Evolutionary conservation across 495 filamentous ascomycete species (phyloP).

Genomic region (Aspergillus wentii): DNA sequence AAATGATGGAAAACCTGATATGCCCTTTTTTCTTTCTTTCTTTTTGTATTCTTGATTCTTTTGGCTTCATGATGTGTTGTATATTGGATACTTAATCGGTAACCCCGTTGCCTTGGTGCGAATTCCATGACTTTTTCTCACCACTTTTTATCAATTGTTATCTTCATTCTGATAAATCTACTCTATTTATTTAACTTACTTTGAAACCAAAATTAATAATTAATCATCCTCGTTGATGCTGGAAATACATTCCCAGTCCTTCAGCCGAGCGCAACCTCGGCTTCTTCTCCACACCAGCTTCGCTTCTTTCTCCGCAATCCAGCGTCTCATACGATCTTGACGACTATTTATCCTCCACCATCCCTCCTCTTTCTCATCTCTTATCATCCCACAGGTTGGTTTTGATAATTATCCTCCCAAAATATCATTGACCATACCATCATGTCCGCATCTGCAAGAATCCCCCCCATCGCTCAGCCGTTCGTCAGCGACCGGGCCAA

Average conservation of each 20-base stretch:
- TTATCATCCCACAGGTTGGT: constrained; percentile 1
- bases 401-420: background rate
- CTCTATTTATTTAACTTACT: too few relatives aligned
- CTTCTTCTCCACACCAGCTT: constrained; percentile 24
- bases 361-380: constrained; percentile 4
- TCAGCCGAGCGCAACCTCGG: constrained; percentile 29
- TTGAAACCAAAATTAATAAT: background rate
- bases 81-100: too few relatives aligned
- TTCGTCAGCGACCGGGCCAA: constrained; percentile 77
- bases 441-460: constrained; percentile 59
- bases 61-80: too few relatives aligned
- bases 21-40: too few relatives aligned
- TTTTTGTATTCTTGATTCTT: too few relatives aligned
- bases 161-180: too few relatives aligned
- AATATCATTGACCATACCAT: constrained; percentile 5
- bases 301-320: constrained; percentile 24
- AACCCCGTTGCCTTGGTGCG: too few relatives aligned
- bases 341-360: constrained; percentile 15
- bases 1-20: too few relatives aligned
- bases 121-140: too few relatives aligned
- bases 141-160: too few relatives aligned
- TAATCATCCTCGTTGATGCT: background rate
- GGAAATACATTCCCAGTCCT: background rate
- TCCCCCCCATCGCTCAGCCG: constrained; percentile 60
- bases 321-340: constrained; percentile 5